Conservation (phyloP, 768 basidiomycete species). For the Suillus clintonianus region DNA sequence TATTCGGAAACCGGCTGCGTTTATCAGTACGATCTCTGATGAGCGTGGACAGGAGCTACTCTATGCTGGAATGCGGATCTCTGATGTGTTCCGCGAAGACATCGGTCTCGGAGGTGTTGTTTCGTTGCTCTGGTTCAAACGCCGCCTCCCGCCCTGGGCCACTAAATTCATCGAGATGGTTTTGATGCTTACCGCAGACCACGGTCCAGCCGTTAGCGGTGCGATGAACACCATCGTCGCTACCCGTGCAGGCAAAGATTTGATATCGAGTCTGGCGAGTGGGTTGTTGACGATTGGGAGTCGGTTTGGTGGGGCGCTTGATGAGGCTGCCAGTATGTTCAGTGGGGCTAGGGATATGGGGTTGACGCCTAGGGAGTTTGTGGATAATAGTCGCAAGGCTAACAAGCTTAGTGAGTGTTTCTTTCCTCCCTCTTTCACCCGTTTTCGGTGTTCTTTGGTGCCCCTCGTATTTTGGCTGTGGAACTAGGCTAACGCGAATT, state of each 20-base stretch:
- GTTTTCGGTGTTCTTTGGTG: background rate
- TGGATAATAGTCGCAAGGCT: constrained; percentile 88
- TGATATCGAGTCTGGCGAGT: constrained; percentile 94
- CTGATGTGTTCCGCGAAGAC: constrained; percentile 97
- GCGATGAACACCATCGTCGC: constrained; percentile 99
- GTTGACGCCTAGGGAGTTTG: constrained; percentile 94
- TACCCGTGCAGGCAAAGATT: constrained; percentile 97
- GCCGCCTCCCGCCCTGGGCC: constrained; percentile 87
- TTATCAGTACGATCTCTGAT: constrained; percentile 99
- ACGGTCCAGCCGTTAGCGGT: constrained; percentile 96
- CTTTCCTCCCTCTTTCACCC: background rate
- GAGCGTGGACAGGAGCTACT: constrained; percentile 98
- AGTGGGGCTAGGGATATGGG: constrained; percentile 88
- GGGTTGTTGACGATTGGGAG: constrained; percentile 97
- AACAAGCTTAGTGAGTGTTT: constrained; percentile 85
- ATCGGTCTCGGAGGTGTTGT: constrained; percentile 98
- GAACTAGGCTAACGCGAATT: background rate
- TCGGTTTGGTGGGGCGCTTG: constrained; percentile 97
- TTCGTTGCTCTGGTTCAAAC: constrained; percentile 96
- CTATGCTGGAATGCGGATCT: constrained; percentile 98
- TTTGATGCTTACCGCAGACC: constrained; percentile 97
- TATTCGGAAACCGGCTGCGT: constrained; percentile 97
- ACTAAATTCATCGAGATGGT: constrained; percentile 99
- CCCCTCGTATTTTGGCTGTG: too few species aligned
- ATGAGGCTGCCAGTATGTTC: constrained; percentile 97